These are phyloP conservation scores for Yamadazyma taylorii DNA, from an alignment of 1,139 yeast species.

Conservation along the genomic window DNA sequence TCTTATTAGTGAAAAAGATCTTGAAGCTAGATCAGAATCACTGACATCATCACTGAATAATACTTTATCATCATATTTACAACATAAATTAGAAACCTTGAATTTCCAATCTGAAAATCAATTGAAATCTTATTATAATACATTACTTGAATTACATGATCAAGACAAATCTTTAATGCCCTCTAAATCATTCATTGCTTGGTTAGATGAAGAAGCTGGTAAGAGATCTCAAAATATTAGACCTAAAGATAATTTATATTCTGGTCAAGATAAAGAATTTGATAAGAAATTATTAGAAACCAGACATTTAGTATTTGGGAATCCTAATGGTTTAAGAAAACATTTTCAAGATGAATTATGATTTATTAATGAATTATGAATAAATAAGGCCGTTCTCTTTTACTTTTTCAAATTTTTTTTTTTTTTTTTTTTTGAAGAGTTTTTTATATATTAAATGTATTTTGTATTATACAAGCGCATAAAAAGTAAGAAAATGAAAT, in stretches of 20 bases:
- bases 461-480: slow-evolving; percentile 13
- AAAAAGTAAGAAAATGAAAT: slow-evolving; percentile 1
- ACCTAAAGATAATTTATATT: slow-evolving; percentile 27
- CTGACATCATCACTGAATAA: slow-evolving; percentile 13
- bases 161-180: slow-evolving; percentile 25
- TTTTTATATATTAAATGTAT: slow-evolving; percentile 3
- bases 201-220: slow-evolving; percentile 61
- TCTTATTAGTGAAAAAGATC: slow-evolving; percentile 13
- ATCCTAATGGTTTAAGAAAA: slow-evolving; percentile 68
- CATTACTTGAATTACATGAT: slow-evolving; percentile 40
- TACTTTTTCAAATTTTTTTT: no score
- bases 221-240: slow-evolving; percentile 28
- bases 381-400: no score
- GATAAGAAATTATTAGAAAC: slow-evolving; percentile 52
- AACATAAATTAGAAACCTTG: slow-evolving; percentile 23
- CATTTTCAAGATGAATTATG: slow-evolving; percentile 55
- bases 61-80: slow-evolving; percentile 32
- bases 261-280: slow-evolving; percentile 34
- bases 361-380: no score
- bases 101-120: slow-evolving; percentile 35
- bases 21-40: slow-evolving; percentile 2
- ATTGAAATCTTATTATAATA: slow-evolving; percentile 42
- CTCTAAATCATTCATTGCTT: slow-evolving; percentile 45
- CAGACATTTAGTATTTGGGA: slow-evolving; percentile 77
- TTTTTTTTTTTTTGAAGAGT: no score